Evolutionary conservation across 192 early-diverging fungal genomes (phyloP).

Genomic region (Coemansia sp.): DNA sequence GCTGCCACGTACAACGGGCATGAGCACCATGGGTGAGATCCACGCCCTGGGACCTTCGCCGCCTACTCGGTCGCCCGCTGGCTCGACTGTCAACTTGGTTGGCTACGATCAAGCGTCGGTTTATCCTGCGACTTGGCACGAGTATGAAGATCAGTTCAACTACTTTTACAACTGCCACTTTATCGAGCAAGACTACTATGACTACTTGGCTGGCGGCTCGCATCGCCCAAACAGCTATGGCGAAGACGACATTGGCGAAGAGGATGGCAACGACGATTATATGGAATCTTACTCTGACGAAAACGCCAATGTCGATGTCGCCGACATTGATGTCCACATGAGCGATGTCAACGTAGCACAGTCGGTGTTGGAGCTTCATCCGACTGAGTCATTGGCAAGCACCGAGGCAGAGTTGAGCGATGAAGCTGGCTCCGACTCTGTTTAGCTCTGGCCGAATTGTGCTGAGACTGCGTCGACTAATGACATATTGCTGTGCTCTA

Average conservation of each 20-base stretch:
- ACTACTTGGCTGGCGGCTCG: constrained; percentile 29
- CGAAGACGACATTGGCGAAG: background rate
- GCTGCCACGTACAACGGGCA: constrained; percentile 44
- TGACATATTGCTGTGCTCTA: background rate
- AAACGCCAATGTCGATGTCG: constrained; percentile 6
- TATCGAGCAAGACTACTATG: constrained; percentile 54
- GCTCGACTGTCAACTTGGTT: constrained; percentile 14
- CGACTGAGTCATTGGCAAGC: background rate
- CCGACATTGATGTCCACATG: constrained; percentile 17
- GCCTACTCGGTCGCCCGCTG: constrained; percentile 16
- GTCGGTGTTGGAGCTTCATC: background rate
- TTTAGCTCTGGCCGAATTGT: background rate
- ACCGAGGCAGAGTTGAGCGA: background rate
- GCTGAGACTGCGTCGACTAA: background rate
- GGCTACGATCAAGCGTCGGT: constrained; percentile 21
- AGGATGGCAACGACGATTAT: background rate
- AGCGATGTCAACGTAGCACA: constrained; percentile 2
- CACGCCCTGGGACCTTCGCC: constrained; percentile 33
- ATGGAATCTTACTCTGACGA: constrained; percentile 12
- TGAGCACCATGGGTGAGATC: constrained; percentile 56
- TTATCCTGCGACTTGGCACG: constrained; percentile 51
- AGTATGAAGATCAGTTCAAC: constrained; percentile 56
- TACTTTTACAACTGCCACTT: constrained; percentile 57
- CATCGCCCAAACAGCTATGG: constrained; percentile 9
- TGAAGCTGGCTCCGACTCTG: background rate